These are phyloP conservation scores for Aegilops umbellulata DNA, from an alignment of 176 grass and related monocot genomes.

Conservation along the genomic window DNA sequence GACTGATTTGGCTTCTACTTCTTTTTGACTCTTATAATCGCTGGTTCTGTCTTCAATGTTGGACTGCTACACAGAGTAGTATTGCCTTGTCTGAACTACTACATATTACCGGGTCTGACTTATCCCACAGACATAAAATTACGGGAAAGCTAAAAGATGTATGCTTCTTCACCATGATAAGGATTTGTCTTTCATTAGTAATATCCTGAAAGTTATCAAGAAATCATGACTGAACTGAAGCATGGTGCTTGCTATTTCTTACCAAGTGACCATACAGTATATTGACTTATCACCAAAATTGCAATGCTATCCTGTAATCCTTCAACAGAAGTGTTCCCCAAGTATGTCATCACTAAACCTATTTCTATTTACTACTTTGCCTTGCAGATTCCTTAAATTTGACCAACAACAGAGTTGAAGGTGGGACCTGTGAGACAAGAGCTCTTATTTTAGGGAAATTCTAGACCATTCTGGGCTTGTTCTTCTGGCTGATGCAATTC, in stretches of 20 bases:
- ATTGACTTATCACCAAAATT: background rate
- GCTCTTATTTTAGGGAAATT: background rate
- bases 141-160: background rate
- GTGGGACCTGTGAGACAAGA: background rate
- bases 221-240: background rate
- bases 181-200: background rate
- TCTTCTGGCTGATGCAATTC: background rate
- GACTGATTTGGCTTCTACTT: background rate
- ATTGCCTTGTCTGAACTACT: background rate
- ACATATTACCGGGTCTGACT: background rate
- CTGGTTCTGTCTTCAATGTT: background rate
- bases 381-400: background rate
- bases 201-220: background rate
- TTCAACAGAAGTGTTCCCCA: background rate
- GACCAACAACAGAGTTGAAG: background rate
- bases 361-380: background rate
- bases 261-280: background rate
- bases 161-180: background rate
- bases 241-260: background rate
- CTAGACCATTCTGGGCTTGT: background rate
- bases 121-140: constrained; percentile 14
- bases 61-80: background rate
- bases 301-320: background rate
- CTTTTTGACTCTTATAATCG: background rate
- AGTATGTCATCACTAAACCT: background rate